Evolutionary conservation across 345 rosid genomes (phyloP).

Genomic region (Cochlearia excelsa): DNA sequence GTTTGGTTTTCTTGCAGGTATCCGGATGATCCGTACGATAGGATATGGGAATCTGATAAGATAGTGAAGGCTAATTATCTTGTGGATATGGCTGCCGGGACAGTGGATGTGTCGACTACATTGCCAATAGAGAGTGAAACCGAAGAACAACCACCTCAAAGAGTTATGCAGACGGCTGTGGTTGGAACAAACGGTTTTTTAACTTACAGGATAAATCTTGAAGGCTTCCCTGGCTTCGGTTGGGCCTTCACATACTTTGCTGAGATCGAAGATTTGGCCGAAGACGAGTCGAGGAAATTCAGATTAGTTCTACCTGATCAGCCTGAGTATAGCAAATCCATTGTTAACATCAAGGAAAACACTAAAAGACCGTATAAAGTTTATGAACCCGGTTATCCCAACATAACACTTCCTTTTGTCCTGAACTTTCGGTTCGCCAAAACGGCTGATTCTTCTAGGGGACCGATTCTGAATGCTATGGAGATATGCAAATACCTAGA

Average conservation of each 20-base stretch:
- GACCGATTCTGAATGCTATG: constrained; percentile 94
- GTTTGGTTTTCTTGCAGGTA: constrained; percentile 39
- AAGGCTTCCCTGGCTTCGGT: constrained; percentile 91
- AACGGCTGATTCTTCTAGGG: constrained; percentile 81
- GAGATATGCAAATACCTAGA: constrained; percentile 72
- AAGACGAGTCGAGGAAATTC: constrained; percentile 77
- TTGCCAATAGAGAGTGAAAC: constrained; percentile 46
- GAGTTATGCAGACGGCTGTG: constrained; percentile 99
- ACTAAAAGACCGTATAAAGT: constrained; percentile 69
- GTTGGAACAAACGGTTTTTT: constrained; percentile 88
- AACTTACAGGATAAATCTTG: constrained; percentile 81
- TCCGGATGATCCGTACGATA: constrained; percentile 95
- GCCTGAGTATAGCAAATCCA: constrained; percentile 69
- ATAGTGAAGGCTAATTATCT: constrained; percentile 78
- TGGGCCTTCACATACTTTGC: constrained; percentile 90
- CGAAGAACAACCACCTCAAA: constrained; percentile 69
- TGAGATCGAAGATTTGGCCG: constrained; percentile 78
- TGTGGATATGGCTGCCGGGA: constrained; percentile 95
- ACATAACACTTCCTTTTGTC: constrained; percentile 79
- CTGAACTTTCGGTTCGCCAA: constrained; percentile 69
- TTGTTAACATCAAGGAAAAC: constrained; percentile 89
- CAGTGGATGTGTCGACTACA: constrained; percentile 63
- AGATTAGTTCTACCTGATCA: constrained; percentile 68
- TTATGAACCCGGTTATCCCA: constrained; percentile 82
- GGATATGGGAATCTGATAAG: constrained; percentile 93